phyloP scores from a whole-genome alignment of 148 eudicot genomes.

The Spergularia marina region DNA sequence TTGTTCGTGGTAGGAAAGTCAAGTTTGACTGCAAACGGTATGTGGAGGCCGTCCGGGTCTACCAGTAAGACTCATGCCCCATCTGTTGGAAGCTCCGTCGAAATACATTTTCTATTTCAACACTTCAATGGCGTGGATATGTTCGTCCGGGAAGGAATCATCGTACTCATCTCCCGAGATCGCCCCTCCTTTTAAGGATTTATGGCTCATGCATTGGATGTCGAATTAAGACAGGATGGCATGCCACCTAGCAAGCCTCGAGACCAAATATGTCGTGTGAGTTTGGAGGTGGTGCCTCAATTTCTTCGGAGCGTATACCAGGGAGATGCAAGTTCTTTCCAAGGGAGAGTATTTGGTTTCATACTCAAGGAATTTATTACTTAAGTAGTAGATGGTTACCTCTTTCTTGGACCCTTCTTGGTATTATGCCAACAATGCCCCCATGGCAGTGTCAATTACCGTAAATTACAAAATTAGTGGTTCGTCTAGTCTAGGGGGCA shows the following conservation, averaged over 20 bases:
- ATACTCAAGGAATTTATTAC: background rate
- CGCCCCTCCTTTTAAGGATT: too few relatives aligned
- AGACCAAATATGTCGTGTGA: background rate
- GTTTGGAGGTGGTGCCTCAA: background rate
- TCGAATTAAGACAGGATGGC: background rate
- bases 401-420: constrained; percentile 11
- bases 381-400: background rate
- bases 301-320: background rate
- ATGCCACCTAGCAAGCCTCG: background rate
- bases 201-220: background rate
- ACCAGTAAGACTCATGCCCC: too few relatives aligned
- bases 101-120: background rate
- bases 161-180: background rate
- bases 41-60: too few relatives aligned
- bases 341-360: background rate
- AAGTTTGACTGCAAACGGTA: too few relatives aligned
- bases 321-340: background rate
- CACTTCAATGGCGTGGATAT: too few relatives aligned
- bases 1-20: too few relatives aligned
- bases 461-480: background rate
- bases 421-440: too few relatives aligned
- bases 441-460: background rate
- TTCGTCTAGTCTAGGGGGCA: too few relatives aligned
- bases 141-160: background rate
- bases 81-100: background rate